Conservation (phyloP, 179 eudicot species). For the Beta macrorhiza region DNA sequence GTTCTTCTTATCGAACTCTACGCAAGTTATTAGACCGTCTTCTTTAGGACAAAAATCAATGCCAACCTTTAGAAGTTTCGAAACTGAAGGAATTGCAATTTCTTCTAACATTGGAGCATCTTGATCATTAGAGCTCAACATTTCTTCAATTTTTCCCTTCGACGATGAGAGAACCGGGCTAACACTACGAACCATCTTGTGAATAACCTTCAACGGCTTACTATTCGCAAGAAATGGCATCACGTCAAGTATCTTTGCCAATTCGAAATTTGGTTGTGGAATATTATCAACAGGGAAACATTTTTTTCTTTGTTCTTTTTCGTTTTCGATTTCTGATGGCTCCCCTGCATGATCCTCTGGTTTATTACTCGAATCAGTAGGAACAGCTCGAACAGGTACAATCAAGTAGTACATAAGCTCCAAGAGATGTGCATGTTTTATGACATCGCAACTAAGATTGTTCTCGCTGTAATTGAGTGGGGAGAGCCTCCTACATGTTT, state of each 20-base stretch:
- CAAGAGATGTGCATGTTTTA: constrained; percentile 23
- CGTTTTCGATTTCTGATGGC: neutral
- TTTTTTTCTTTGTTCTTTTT: neutral
- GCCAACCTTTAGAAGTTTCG: constrained; percentile 4
- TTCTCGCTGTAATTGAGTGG: constrained; percentile 6
- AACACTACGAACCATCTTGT: neutral
- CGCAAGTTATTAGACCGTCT: constrained; percentile 1
- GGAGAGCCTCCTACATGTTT: constrained; percentile 21
- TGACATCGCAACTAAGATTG: neutral
- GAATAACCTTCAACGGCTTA: neutral
- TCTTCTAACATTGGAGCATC: constrained; percentile 23
- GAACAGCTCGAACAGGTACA: constrained; percentile 9
- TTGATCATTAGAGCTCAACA: neutral
- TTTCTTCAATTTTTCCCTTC: too few species aligned
- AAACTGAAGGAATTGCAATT: constrained; percentile 31
- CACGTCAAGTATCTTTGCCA: neutral
- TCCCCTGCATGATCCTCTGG: neutral
- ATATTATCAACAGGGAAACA: neutral
- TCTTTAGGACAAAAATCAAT: constrained; percentile 2
- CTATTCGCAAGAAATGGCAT: neutral
- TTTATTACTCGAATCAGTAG: neutral
- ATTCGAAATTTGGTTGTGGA: neutral
- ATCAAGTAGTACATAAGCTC: constrained; percentile 33
- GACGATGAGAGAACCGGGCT: neutral
- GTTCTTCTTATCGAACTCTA: constrained; percentile 7